Percentiles rank a stretch among this genome's conserved stretches.
Conservation (phyloP, 2,329 filamentous ascomycete species). For the Dactylellina haptotyla region DNA sequence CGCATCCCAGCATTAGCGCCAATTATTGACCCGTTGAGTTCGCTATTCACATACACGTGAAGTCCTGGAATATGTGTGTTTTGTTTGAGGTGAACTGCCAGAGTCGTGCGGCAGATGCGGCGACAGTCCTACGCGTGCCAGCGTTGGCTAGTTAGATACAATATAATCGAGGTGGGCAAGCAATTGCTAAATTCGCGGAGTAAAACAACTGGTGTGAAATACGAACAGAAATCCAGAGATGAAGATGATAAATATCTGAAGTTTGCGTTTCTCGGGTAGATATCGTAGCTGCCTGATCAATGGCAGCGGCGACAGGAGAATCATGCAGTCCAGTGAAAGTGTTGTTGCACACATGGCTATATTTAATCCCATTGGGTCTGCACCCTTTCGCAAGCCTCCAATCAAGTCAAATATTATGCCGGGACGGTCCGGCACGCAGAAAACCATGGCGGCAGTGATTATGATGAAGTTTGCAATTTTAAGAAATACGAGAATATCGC, state of each 20-base stretch:
- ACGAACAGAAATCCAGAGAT: slow-evolving; percentile 3
- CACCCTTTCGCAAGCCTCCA: not conserved
- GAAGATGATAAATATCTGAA: not conserved
- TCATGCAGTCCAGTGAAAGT: slow-evolving; percentile 1
- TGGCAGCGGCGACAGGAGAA: not conserved
- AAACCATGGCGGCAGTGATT: not conserved
- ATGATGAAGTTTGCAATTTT: slow-evolving; percentile 12
- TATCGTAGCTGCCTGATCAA: slow-evolving; percentile 6
- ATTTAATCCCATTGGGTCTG: slow-evolving; percentile 1
- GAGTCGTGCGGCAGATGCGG: not conserved
- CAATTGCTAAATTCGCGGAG: no score
- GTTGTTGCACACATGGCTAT: slow-evolving; percentile 11
- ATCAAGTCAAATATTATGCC: slow-evolving; percentile 12
- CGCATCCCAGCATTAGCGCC: not conserved
- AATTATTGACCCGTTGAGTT: not conserved
- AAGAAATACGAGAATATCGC: not conserved
- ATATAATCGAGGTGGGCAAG: no score
- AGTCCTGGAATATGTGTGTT: not conserved
- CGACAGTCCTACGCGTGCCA: not conserved
- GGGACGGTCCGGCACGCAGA: not conserved
- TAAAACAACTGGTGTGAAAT: no score
- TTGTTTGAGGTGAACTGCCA: slow-evolving; percentile 1
- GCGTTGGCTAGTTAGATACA: not conserved
- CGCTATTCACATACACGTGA: not conserved
- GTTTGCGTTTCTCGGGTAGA: not conserved